These are phyloP conservation scores for Vicia villosa DNA, from an alignment of 306 rosid genomes.

Conservation along the genomic window DNA sequence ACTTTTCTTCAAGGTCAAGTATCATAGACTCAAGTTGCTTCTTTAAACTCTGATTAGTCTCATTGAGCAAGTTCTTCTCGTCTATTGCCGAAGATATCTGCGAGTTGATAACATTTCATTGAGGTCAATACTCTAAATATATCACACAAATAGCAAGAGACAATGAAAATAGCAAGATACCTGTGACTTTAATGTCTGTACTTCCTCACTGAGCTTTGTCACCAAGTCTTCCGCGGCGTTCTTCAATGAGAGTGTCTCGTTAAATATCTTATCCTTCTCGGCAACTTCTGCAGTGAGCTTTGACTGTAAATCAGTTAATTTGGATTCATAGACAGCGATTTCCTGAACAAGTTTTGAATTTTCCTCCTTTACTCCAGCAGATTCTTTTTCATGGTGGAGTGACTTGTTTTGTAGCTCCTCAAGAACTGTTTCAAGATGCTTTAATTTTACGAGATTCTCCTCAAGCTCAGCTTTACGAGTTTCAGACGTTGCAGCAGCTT, in stretches of 20 bases:
- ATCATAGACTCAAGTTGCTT: conserved; percentile 71
- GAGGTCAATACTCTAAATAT: conserved; percentile 14
- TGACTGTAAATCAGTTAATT: conserved; percentile 59
- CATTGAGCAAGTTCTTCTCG: conserved; percentile 79
- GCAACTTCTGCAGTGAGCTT: conserved; percentile 48
- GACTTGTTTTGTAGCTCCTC: conserved; percentile 68
- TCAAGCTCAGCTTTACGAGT: conserved; percentile 56
- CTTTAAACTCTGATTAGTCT: conserved; percentile 65
- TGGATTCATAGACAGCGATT: conserved; percentile 56
- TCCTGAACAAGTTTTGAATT: conserved; percentile 66
- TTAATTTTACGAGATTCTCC: conserved; percentile 60
- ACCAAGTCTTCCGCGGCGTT: conserved; percentile 58
- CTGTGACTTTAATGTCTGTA: conserved; percentile 77
- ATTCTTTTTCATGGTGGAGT: conserved; percentile 59
- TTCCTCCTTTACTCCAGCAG: conserved; percentile 55
- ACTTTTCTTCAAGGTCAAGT: conserved; percentile 64
- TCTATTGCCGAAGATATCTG: conserved; percentile 77
- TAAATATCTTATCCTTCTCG: conserved; percentile 63
- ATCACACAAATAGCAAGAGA: conserved; percentile 5
- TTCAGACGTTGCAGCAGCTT: conserved; percentile 50
- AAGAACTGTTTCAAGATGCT: conserved; percentile 59
- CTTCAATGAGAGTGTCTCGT: conserved; percentile 51
- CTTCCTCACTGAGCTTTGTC: conserved; percentile 61
- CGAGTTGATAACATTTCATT: conserved; percentile 36
- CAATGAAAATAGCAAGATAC: conserved; percentile 39